Conservation (phyloP, 257 asterid genomes). For the Marsdenia floribunda region DNA sequence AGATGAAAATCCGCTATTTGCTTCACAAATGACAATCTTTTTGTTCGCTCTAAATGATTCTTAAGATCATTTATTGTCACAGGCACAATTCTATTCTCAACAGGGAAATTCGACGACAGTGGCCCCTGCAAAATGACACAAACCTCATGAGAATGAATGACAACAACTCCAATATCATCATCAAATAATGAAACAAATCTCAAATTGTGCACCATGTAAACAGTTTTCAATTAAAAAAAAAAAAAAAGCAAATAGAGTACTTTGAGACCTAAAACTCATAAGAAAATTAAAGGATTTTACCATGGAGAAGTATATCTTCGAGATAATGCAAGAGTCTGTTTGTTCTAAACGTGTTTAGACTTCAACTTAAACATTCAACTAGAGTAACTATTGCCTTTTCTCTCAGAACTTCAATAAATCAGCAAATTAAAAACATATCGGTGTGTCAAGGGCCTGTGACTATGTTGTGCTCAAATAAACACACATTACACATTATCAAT, state of each 20-base stretch:
- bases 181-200: not conserved
- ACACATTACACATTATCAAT: not conserved
- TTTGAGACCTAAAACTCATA: not conserved
- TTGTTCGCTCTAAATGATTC: constrained; percentile 69
- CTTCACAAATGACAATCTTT: constrained; percentile 63
- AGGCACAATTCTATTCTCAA: constrained; percentile 64
- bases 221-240: no score
- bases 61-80: constrained; percentile 63
- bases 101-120: constrained; percentile 69
- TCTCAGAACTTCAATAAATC: not conserved
- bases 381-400: not conserved
- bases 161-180: not conserved
- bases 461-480: no score
- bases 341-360: not conserved
- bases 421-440: not conserved
- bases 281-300: not conserved
- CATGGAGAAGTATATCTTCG: not conserved
- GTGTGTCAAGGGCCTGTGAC: no score
- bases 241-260: no score
- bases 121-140: constrained; percentile 65
- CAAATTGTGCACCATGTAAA: not conserved
- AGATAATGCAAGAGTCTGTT: not conserved
- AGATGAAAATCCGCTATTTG: constrained; percentile 89
- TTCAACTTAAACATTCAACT: not conserved
- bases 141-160: constrained; percentile 7